Evolutionary conservation across 768 basidiomycete species (phyloP), one percentile per base, ranked within the genome.

Genomic region (Lyophyllum semitale): DNA sequence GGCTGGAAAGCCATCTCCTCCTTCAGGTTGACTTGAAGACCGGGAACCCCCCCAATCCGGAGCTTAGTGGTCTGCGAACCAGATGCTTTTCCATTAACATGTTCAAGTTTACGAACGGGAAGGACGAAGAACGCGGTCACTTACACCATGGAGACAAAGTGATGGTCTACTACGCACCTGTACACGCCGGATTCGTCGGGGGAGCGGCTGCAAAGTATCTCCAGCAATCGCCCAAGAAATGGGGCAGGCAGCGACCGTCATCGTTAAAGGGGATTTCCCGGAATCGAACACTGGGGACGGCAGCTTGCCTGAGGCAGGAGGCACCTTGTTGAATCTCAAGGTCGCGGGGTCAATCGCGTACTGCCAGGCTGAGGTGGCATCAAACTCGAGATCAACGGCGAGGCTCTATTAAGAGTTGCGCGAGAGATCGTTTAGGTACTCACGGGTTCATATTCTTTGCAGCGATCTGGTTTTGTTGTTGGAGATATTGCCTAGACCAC

Each of bases 401-500:
- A 74, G 66, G 8, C 74, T 72, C 60, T 81, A 71, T 51, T 76
- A 68, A 6, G 75, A 65, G 60, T 82, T 79, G 45, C 63, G 68
- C 1, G 70, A 59, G 22, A 83, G 71, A 33, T 79, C 74, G 30
- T 62, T 73, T 26, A 6, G 27, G 7, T 33, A 55, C 74, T 59
- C 41, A 79, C 79, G 74, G 77, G 17, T 69, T 77, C 82, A 83
- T 84, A 59, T 83, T 83, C 66, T 78, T 75, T 15, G 80, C 73
- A 0, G 77, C 79, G 35, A 84, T 77, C 60, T 84, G 83, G 58
- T 83, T 85, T 63, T 81, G 78, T 59, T 84, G 77, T 55, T 84
- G 84, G 15, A 84, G 66, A 59, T 84, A 85, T 63, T 84, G 82
- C 13, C 80, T 71, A 0, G 80, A 76, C 82, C 80, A 84, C 79